Base-by-base conservation (phyloP, 148 eudicot genomes). In the Cornus controversa region DNA sequence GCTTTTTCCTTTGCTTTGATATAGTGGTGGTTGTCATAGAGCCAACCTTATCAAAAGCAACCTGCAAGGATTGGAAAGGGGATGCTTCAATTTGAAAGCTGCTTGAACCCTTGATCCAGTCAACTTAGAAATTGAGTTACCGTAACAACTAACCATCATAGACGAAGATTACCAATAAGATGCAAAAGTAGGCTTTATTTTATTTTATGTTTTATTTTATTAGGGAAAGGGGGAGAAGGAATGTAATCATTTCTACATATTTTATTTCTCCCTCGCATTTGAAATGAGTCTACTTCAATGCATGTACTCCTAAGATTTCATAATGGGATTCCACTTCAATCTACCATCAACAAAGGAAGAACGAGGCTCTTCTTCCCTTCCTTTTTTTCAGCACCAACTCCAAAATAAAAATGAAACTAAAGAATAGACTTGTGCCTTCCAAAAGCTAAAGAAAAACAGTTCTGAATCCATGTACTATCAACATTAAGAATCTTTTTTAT, bases 1-100 rank as follows among this genome's bases (percentile, higher is more conserved):
- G 99, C 90, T 96, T 96, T 73, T 93, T 96, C 84, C 99, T 86
- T 79, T 93, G 91, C 86, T 90, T 96, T 47, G 98, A 91, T 84
- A 96, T 87, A 10, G 77, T 86, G 71, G 89, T 96, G 23, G 95
- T 86, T 34, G 89, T 93, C 94, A 93, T 90, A 0, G 89, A 90
- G 64, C 99, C 93, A 10, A 93, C 88, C 82, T 91, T 84, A 45
- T 96, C 98, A 34, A 96, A 96, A 10, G 98, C 99, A 71, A 93
- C 99, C 99, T 96, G 88, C 78, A 81, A 68, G 28, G 28, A 24
- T 8, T 63, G 31, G 25, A 18, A 72, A 58, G 71, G 28, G 18
- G 50, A 20, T n/a, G 50, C 74, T 64, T 53, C 58, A 73, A 60
- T 50, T 15, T 25, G 71, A 40, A 54, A 34, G 63, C 80, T 40